These are phyloP conservation scores for Blastomyces parvus DNA, from an alignment of 2,329 filamentous ascomycete genomes.

Conservation along the genomic window DNA sequence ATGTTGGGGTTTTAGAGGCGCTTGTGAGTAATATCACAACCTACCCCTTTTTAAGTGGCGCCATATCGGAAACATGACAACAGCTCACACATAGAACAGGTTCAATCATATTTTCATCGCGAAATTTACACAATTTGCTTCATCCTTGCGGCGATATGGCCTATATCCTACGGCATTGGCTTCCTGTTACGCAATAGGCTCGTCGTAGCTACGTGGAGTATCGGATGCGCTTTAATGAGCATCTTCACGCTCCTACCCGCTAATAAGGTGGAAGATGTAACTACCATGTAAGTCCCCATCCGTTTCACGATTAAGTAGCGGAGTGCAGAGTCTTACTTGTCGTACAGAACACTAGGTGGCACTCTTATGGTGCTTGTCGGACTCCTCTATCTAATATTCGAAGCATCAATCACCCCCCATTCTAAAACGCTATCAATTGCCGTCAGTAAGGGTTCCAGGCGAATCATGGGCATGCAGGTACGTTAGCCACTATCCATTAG, in stretches of 20 bases:
- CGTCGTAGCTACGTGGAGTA: constrained; percentile 61
- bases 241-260: constrained; percentile 81
- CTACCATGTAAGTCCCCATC: constrained; percentile 54
- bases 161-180: constrained; percentile 57
- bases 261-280: constrained; percentile 69
- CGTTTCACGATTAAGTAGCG: not conserved
- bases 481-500: constrained; percentile 5
- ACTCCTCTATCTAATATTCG: constrained; percentile 67
- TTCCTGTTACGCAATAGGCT: constrained; percentile 60
- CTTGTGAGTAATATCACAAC: constrained; percentile 50
- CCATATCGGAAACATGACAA: not conserved
- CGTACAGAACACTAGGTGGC: constrained; percentile 59
- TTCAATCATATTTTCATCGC: constrained; percentile 82
- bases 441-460: constrained; percentile 29
- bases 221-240: constrained; percentile 76
- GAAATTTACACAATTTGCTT: constrained; percentile 79
- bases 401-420: constrained; percentile 50
- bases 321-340: constrained; percentile 14
- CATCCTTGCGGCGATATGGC: constrained; percentile 67
- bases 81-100: constrained; percentile 41
- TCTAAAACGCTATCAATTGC: constrained; percentile 25
- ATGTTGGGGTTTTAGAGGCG: constrained; percentile 66
- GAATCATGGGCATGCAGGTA: constrained; percentile 41
- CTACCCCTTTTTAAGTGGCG: not conserved
- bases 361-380: constrained; percentile 68